Evolutionary conservation across 495 filamentous ascomycete species (phyloP).

Genomic region (Poronia punctata): DNA sequence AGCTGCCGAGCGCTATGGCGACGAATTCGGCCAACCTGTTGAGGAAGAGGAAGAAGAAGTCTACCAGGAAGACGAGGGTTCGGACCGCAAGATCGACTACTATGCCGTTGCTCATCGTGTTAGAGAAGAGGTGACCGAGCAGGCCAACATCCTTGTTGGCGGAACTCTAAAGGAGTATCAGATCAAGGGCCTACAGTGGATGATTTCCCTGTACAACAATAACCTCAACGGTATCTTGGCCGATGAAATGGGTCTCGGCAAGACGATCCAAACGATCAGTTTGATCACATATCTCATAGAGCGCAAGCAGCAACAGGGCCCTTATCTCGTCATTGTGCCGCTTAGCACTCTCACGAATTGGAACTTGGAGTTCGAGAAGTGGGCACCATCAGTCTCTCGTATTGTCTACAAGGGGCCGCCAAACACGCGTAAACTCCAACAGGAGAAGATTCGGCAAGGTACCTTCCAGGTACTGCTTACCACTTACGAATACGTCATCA

Average conservation of each 20-base stretch:
- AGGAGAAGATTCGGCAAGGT: slow-evolving; percentile 88
- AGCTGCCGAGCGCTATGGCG: slow-evolving; percentile 69
- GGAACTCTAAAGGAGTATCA: slow-evolving; percentile 96
- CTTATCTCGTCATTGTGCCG: slow-evolving; percentile 94
- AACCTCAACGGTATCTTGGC: slow-evolving; percentile 97
- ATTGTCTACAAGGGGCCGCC: slow-evolving; percentile 98
- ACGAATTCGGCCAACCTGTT: slow-evolving; percentile 49
- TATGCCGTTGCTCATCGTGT: slow-evolving; percentile 95
- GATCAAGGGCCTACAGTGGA: slow-evolving; percentile 96
- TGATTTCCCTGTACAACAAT: slow-evolving; percentile 99
- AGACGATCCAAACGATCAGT: slow-evolving; percentile 98
- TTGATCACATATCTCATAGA: slow-evolving; percentile 95
- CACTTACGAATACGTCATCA: slow-evolving; percentile 99
- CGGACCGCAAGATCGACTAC: slow-evolving; percentile 80
- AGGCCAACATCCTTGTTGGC: slow-evolving; percentile 80
- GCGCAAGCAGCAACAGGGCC: slow-evolving; percentile 85
- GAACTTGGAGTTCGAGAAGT: slow-evolving; percentile 98
- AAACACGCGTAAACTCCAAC: slow-evolving; percentile 78
- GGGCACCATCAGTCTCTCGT: slow-evolving; percentile 78
- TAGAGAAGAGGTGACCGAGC: slow-evolving; percentile 78
- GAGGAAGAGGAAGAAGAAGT: slow-evolving; percentile 53
- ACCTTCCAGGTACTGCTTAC: slow-evolving; percentile 94
- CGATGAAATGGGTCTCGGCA: slow-evolving; percentile 99
- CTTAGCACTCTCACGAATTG: slow-evolving; percentile 96
- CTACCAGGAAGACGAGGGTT: slow-evolving; percentile 64